Conservation (phyloP, 2,329 filamentous ascomycete genomes). For the Apiospora kogelbergensis region DNA sequence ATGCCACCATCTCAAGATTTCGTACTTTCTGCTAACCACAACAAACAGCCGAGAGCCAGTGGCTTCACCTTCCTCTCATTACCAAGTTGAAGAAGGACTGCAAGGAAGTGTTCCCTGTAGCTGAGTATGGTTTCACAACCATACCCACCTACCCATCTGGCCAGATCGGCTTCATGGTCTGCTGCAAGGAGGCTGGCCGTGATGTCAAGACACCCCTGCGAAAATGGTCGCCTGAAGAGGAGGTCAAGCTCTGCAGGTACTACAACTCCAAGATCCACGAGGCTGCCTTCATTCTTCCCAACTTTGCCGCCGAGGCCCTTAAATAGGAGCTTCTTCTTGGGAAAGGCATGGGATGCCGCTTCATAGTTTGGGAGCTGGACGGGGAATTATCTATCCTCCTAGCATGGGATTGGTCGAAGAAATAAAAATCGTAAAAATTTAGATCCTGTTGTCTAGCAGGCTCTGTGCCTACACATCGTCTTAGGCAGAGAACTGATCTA, state of each 20-base stretch:
- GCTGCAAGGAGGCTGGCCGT: constrained; percentile 86
- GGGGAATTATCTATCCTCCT: background rate
- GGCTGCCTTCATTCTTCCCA: constrained; percentile 90
- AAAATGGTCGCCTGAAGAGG: constrained; percentile 80
- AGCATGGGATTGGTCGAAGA: background rate
- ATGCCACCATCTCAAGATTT: constrained; percentile 10
- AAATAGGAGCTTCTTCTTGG: constrained; percentile 40
- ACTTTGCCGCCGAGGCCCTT: constrained; percentile 81
- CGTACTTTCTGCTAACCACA: constrained; percentile 8
- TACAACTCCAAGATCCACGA: constrained; percentile 97
- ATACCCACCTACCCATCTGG: constrained; percentile 99
- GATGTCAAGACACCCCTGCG: constrained; percentile 85
- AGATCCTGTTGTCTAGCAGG: background rate
- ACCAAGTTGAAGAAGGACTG: constrained; percentile 94
- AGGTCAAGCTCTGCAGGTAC: constrained; percentile 91
- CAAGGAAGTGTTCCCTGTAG: constrained; percentile 94
- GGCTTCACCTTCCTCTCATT: constrained; percentile 95
- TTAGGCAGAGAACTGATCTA: background rate
- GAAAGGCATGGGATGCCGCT: background rate
- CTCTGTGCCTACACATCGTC: background rate
- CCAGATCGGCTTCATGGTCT: constrained; percentile 99
- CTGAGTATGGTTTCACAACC: constrained; percentile 98
- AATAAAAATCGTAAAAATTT: background rate
- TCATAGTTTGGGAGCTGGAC: background rate
- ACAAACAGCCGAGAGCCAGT: constrained; percentile 89